Base-by-base conservation (phyloP, 2,329 filamentous ascomycete genomes). In the Fusarium sp. region DNA sequence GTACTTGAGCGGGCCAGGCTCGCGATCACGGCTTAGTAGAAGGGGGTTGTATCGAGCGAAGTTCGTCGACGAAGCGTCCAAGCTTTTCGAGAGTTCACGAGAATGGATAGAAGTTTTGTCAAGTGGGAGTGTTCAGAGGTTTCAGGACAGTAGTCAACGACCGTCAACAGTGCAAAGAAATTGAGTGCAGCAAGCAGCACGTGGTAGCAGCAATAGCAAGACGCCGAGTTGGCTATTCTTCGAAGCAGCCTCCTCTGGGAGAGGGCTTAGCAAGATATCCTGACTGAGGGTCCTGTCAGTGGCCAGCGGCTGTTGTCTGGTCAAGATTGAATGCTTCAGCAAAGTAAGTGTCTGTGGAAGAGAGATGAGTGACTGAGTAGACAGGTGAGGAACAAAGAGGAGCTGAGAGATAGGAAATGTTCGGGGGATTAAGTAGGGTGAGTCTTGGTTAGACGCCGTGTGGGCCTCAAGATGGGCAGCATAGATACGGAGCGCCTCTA, bases 1-100 rank as follows among this genome's bases (percentile, higher is more conserved):
- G 85, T 81, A 75, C 82, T 72, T 75, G 77, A 78, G 75, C 74
- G 73, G 75, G 76, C 73, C 73, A 75, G 76, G 77, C 75, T 78
- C 76, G 74, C 63, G 73, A 47, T 69, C 60, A 71, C 59, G 67
- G 73, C 70, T 73, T 67, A 70, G 46, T 49, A 50, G 37, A 49
- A 30, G 43, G 38, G 38, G 33, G 62, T 52, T 59, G 54, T 60
- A 56, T 69, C 47, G 60, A 65, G 56, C 46, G 61, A 57, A 44
- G 37, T 47, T 60, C 47, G 63, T 64, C 63, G 67, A 68, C 62
- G 54, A 44, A 65, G 35, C 40, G 71, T 23, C 42, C 53, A 42
- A 60, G 42, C 28, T 33, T 43, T 56, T 47, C 32, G 60, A 49
- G 25, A 50, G 37, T 57, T 72, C 60, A 72, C 68, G 30, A 40